Evolutionary conservation across 768 basidiomycete species (phyloP).

Genomic region (Hericium rajendrae): DNA sequence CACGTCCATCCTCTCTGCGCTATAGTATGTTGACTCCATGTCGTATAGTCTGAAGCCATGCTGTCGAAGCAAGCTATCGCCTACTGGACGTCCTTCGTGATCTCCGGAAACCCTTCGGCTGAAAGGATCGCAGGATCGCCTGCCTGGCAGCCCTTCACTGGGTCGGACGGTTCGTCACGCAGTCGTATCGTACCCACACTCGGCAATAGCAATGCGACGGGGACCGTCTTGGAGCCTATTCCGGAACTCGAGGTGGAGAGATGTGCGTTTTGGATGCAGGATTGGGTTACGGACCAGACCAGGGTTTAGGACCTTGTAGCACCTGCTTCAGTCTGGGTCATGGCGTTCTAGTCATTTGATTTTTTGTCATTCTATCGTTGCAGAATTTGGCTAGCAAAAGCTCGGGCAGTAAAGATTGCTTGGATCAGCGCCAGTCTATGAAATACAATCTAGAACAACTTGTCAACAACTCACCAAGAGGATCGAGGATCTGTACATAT

Average conservation of each 20-base stretch:
- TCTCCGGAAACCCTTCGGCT: slow-evolving; percentile 13
- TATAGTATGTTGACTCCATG: too few relatives aligned
- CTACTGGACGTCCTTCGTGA: slow-evolving; percentile 36
- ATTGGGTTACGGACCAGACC: not conserved
- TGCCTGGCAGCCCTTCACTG: not conserved
- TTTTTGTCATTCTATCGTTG: too few relatives aligned
- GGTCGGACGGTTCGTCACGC: not conserved
- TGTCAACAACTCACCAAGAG: too few relatives aligned
- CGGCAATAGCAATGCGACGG: not conserved
- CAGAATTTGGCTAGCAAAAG: too few relatives aligned
- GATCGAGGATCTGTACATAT: too few relatives aligned
- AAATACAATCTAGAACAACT: too few relatives aligned
- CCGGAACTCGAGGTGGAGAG: not conserved
- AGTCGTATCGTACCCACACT: not conserved
- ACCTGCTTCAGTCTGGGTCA: too few relatives aligned
- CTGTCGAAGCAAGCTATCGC: slow-evolving; percentile 31
- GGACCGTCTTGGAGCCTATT: not conserved
- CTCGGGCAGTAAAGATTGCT: too few relatives aligned
- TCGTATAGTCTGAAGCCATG: slow-evolving; percentile 25
- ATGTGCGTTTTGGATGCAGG: not conserved
- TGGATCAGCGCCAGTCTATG: too few relatives aligned
- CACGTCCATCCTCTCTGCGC: too few relatives aligned
- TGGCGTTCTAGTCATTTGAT: too few relatives aligned
- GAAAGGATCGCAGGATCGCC: not conserved
- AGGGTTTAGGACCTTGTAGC: not conserved